Base-by-base conservation (phyloP, 257 asterid species). In the Scutellaria galericulata region DNA sequence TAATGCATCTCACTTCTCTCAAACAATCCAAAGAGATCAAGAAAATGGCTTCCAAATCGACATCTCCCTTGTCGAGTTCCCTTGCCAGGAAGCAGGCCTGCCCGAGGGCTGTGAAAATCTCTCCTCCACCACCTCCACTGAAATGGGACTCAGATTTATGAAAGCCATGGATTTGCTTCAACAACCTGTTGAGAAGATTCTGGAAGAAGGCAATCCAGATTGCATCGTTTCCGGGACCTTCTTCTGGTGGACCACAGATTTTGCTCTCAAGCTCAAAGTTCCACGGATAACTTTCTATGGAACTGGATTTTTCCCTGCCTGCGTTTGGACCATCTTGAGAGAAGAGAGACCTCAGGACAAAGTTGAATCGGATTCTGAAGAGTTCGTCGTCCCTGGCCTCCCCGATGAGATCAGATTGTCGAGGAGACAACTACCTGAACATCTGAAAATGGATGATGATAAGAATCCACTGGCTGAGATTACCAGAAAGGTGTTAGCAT, bases 31-130 rank as follows among this genome's bases (percentile, higher is more conserved):
- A 24, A 20, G 61, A 31, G 86, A 81, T n/a, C 37, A 66, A 10
- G 15, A 56, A 12, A 0, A 11, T 6, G 86, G 81, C 58, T 67
- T 39, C 44, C 67, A 74, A 1, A 76, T 84, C 73, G 4, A 20
- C 48, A 20, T 77, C 55, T 57, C 80, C 9, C 66, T 75, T 54
- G 3, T 79, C 75, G 0, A 66, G 9, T 78, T 78, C 63, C 84
- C 84, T 22, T 64, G 54, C 72, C 70, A 48, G 7, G 82, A 69
- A 18, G 66, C 72, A 13, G 81, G 81, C 9, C 76, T 83, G 11
- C 85, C 85, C 0, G 83, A 78, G 37, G 83, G 85, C 54, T 78
- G 83, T 61, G 87, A 84, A 59, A 70, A 70, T 67, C 42, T 84
- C 22, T 68, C 79, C 44, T 18, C 77, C 75, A 66, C 77, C 75